phyloP scores from a whole-genome alignment of 2,329 filamentous ascomycete species.

The Botrytis elliptica region DNA sequence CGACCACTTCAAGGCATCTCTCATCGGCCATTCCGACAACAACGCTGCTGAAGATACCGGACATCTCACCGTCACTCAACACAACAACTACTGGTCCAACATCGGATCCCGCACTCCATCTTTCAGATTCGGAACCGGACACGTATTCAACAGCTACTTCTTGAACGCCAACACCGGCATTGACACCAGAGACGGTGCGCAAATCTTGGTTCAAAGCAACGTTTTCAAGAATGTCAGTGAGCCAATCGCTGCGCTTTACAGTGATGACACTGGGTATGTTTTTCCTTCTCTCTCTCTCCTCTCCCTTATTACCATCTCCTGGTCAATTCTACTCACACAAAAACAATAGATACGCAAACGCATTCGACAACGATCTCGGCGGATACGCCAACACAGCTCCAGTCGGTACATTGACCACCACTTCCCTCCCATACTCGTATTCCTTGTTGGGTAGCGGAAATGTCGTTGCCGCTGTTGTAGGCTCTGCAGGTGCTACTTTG shows the following conservation, averaged over 20 bases:
- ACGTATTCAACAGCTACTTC: constrained; percentile 51
- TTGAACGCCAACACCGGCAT: constrained; percentile 50
- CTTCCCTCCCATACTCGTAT: constrained; percentile 52
- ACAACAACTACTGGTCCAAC: constrained; percentile 34
- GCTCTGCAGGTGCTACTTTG: constrained; percentile 41
- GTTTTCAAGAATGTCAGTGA: constrained; percentile 46
- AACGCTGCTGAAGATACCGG: constrained; percentile 35
- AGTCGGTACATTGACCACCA: constrained; percentile 46
- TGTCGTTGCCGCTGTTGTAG: constrained; percentile 43
- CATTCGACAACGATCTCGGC: constrained; percentile 49
- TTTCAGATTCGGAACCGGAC: constrained; percentile 64
- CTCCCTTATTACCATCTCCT: neutral
- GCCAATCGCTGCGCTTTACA: constrained; percentile 33
- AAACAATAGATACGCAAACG: constrained; percentile 39
- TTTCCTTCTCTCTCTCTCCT: neutral
- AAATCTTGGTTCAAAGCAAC: constrained; percentile 49
- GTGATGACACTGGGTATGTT: constrained; percentile 23
- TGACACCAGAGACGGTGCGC: constrained; percentile 56
- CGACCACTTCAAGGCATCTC: constrained; percentile 41
- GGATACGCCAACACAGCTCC: constrained; percentile 49
- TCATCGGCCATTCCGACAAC: constrained; percentile 37
- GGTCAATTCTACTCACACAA: neutral
- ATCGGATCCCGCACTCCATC: constrained; percentile 46
- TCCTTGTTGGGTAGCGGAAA: constrained; percentile 49
- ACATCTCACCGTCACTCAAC: constrained; percentile 34